A percentile compares a stretch with the other conserved stretches of the same genome.
Conservation (phyloP, 495 filamentous ascomycete genomes). For the Jackrogersella minutella region DNA sequence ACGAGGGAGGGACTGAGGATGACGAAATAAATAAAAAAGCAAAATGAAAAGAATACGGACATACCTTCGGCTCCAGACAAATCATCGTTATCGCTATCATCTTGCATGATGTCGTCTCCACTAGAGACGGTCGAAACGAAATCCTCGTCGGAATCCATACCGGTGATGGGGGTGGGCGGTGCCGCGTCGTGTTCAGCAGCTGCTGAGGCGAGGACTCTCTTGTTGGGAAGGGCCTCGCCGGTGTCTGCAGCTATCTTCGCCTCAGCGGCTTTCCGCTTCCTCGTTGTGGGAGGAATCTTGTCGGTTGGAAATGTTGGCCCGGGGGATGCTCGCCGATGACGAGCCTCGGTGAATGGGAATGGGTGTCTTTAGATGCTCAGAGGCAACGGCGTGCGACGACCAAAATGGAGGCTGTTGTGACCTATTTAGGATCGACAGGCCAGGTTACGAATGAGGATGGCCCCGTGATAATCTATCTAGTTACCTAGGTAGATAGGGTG, state of each 20-base stretch:
- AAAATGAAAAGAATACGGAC: conserved; percentile 38
- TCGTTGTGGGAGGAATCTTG: conserved; percentile 70
- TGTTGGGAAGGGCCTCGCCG: conserved; percentile 54
- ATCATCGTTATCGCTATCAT: conserved; percentile 76
- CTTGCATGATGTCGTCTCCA: conserved; percentile 73
- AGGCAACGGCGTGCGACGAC: conserved; percentile 1
- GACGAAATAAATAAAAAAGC: neutral
- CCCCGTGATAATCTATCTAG: neutral
- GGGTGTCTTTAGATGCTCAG: neutral
- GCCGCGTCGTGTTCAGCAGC: conserved; percentile 53
- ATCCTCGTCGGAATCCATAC: conserved; percentile 97
- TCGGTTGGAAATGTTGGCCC: conserved; percentile 44
- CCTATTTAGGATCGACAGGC: neutral
- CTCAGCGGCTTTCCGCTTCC: conserved; percentile 93
- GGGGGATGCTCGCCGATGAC: conserved; percentile 37
- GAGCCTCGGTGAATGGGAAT: conserved; percentile 25
- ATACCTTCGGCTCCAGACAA: conserved; percentile 79
- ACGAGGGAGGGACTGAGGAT: neutral
- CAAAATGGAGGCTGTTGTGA: neutral
- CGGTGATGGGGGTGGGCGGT: conserved; percentile 71
- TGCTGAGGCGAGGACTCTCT: conserved; percentile 61
- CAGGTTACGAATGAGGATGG: neutral
- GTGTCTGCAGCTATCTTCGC: conserved; percentile 62
- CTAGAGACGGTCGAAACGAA: conserved; percentile 88
- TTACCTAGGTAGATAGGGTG: too few relatives aligned